Conservation (phyloP, 2,329 filamentous ascomycete genomes). For the Mycosphaerella sp. region DNA sequence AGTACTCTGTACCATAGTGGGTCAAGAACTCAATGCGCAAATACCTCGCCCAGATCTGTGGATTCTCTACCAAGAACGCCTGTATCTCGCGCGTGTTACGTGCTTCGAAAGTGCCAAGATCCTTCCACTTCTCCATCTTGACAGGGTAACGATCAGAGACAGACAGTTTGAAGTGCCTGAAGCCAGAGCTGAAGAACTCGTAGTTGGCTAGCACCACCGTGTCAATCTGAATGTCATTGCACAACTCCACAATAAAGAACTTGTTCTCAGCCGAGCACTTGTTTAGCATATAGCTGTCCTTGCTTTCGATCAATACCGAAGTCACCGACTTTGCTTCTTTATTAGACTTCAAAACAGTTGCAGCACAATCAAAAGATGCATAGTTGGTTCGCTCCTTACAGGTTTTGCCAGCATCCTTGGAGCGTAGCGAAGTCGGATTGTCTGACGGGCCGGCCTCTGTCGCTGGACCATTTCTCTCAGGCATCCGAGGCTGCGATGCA, state of each 20-base stretch:
- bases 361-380: conserved; percentile 93
- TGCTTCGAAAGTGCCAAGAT: conserved; percentile 81
- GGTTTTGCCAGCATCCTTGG: conserved; percentile 91
- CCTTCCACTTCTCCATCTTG: conserved; percentile 86
- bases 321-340: conserved; percentile 79
- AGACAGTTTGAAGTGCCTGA: conserved; percentile 82
- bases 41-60: conserved; percentile 93
- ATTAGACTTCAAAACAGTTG: conserved; percentile 87
- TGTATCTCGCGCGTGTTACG: conserved; percentile 91
- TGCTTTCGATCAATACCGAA: conserved; percentile 88
- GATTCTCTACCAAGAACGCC: conserved; percentile 87
- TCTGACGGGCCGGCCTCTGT: conserved; percentile 4
- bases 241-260: conserved; percentile 90
- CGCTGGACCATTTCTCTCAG: conserved; percentile 6
- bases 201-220: conserved; percentile 97
- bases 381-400: conserved; percentile 98
- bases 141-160: conserved; percentile 93
- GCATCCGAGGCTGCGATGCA: conserved; percentile 19
- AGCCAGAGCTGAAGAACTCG: conserved; percentile 98
- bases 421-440: conserved; percentile 47
- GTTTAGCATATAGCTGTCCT: conserved; percentile 97
- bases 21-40: conserved; percentile 84
- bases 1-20: conserved; percentile 95
- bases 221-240: conserved; percentile 79
- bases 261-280: conserved; percentile 83